Percentiles rank a stretch among this genome's conserved stretches.
These are phyloP conservation scores for Aphanocladium album DNA, from an alignment of 2,329 filamentous ascomycete genomes.

Conservation along the genomic window DNA sequence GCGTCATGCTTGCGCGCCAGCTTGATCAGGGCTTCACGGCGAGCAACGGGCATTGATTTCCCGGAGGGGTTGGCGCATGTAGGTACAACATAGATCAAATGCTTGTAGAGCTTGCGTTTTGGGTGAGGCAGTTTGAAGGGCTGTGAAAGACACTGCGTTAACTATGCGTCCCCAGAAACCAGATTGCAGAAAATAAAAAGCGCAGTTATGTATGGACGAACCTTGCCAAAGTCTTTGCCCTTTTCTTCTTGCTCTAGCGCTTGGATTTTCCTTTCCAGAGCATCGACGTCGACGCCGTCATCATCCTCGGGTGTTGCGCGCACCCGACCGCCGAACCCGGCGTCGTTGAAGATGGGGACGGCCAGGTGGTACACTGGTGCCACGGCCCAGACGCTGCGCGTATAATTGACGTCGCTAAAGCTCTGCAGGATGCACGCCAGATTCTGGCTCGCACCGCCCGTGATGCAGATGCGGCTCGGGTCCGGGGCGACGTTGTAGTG, in stretches of 20 bases:
- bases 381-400: constrained; percentile 72
- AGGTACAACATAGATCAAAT: constrained; percentile 84
- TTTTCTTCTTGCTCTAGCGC: constrained; percentile 25
- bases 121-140: constrained; percentile 51
- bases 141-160: constrained; percentile 20
- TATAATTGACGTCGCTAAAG: constrained; percentile 74
- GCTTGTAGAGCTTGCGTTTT: constrained; percentile 73
- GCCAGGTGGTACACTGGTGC: constrained; percentile 81
- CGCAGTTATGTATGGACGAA: background rate
- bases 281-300: constrained; percentile 67
- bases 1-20: constrained; percentile 75
- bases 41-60: constrained; percentile 68
- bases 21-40: constrained; percentile 64
- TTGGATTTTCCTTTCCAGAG: constrained; percentile 27
- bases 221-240: constrained; percentile 7
- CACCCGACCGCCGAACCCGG: constrained; percentile 64
- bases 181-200: background rate
- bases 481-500: constrained; percentile 50
- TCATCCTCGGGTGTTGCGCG: constrained; percentile 70
- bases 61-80: constrained; percentile 87
- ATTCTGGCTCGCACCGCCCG: constrained; percentile 80
- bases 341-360: constrained; percentile 79
- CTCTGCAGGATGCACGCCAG: constrained; percentile 71
- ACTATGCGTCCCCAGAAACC: no score
- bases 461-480: constrained; percentile 66